phyloP scores from a whole-genome alignment of 2,329 filamentous ascomycete genomes.

The Metarhizium sp. region DNA sequence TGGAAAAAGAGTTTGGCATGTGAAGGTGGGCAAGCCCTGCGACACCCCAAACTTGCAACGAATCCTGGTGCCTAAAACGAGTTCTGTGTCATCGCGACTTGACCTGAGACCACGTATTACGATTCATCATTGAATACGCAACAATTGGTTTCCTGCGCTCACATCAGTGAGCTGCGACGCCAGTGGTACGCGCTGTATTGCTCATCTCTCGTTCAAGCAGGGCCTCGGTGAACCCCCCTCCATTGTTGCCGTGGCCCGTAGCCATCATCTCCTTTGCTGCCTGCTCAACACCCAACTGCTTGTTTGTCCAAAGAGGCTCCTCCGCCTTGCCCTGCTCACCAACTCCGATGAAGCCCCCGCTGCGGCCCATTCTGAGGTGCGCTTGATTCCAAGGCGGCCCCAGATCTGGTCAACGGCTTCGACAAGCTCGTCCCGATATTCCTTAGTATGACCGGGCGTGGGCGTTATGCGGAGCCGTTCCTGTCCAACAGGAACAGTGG shows the following conservation, averaged over 20 bases:
- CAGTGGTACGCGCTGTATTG: constrained; percentile 18
- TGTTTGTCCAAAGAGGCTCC: constrained; percentile 82
- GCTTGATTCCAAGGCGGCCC: constrained; percentile 80
- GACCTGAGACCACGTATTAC: background rate
- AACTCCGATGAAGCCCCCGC: constrained; percentile 89
- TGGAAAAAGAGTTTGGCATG: background rate
- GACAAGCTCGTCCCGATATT: constrained; percentile 79
- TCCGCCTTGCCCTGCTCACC: constrained; percentile 58
- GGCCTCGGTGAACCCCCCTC: constrained; percentile 41
- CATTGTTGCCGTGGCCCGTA: constrained; percentile 21
- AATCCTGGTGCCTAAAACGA: background rate
- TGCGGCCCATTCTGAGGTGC: constrained; percentile 83
- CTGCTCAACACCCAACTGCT: constrained; percentile 71
- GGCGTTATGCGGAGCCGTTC: constrained; percentile 93
- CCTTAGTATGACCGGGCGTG: constrained; percentile 81
- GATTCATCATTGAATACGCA: background rate
- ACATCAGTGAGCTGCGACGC: constrained; percentile 16
- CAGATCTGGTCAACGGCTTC: constrained; percentile 80
- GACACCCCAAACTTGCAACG: background rate
- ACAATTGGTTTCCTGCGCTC: background rate
- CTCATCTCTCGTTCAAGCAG: constrained; percentile 47
- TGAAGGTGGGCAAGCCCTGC: background rate
- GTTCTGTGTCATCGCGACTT: background rate
- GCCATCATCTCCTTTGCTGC: constrained; percentile 52
- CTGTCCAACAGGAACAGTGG: constrained; percentile 95